Conservation (phyloP, 2,329 filamentous ascomycete species). For the Raffaelea arxii region DNA sequence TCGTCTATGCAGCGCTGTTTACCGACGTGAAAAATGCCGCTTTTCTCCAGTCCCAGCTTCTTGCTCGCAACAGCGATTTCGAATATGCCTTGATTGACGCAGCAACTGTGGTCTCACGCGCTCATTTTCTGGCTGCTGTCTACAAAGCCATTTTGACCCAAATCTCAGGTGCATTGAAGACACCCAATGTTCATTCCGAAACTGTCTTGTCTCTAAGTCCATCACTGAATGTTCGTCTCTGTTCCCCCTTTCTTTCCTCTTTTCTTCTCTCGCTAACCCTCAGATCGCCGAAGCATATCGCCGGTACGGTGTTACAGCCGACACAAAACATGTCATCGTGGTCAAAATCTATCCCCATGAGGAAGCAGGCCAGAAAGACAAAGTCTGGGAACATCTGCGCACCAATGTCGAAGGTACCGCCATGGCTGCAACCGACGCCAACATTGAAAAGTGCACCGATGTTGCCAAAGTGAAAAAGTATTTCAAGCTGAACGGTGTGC, state of each 20-base stretch:
- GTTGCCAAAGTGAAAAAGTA: conserved; percentile 65
- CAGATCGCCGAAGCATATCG: conserved; percentile 90
- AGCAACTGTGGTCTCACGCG: conserved; percentile 61
- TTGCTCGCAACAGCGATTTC: conserved; percentile 74
- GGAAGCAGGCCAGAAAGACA: conserved; percentile 29
- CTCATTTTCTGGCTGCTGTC: conserved; percentile 64
- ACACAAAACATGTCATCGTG: conserved; percentile 63
- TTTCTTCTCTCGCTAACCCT: not conserved
- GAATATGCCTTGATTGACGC: conserved; percentile 95
- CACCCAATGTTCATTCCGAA: conserved; percentile 81
- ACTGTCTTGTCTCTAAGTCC: conserved; percentile 71
- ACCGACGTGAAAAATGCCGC: conserved; percentile 64
- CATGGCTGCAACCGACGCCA: conserved; percentile 51
- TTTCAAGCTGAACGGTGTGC: conserved; percentile 68
- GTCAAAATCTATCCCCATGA: conserved; percentile 62
- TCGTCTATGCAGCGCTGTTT: conserved; percentile 68
- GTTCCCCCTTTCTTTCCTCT: not conserved
- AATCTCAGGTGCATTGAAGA: conserved; percentile 52
- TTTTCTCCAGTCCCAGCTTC: conserved; percentile 71
- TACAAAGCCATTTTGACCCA: conserved; percentile 67
- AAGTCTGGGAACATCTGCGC: conserved; percentile 49
- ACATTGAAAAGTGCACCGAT: conserved; percentile 52
- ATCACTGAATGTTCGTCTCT: conserved; percentile 60
- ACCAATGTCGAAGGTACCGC: conserved; percentile 51
- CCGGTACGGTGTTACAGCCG: conserved; percentile 68